A percentile compares a stretch with the other conserved stretches of the same genome.
These are phyloP conservation scores for Clarireedia hainanense DNA, from an alignment of 2,329 filamentous ascomycete species.

Conservation along the genomic window DNA sequence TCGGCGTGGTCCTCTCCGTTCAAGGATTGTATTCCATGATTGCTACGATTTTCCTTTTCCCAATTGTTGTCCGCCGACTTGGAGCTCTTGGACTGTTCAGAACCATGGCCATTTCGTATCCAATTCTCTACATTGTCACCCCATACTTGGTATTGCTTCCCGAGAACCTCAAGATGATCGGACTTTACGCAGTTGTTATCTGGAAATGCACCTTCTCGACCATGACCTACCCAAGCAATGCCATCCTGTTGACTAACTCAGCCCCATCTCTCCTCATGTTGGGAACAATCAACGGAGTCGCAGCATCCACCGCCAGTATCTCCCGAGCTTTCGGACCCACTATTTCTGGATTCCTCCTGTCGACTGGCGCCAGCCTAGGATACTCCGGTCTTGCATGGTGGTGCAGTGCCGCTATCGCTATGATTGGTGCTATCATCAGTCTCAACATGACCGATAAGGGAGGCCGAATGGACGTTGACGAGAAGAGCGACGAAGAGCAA, in stretches of 20 bases:
- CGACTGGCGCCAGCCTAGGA: conserved; percentile 68
- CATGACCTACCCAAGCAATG: conserved; percentile 83
- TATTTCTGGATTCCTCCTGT: conserved; percentile 77
- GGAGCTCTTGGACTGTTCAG: conserved; percentile 78
- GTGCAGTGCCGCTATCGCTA: conserved; percentile 71
- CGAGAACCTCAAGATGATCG: conserved; percentile 58
- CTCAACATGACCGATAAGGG: conserved; percentile 61
- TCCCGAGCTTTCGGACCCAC: conserved; percentile 85
- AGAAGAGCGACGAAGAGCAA: conserved; percentile 24
- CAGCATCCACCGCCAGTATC: conserved; percentile 83
- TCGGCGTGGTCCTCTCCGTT: conserved; percentile 79
- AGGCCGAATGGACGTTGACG: conserved; percentile 25
- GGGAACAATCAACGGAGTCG: conserved; percentile 87
- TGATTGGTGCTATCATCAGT: conserved; percentile 67
- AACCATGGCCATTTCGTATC: conserved; percentile 74
- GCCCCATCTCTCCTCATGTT: conserved; percentile 77
- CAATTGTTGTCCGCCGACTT: conserved; percentile 64
- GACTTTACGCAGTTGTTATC: conserved; percentile 69
- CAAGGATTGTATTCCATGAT: conserved; percentile 88
- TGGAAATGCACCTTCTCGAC: conserved; percentile 93
- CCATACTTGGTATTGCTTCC: conserved; percentile 87
- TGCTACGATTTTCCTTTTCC: conserved; percentile 69
- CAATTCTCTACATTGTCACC: conserved; percentile 76
- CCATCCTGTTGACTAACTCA: conserved; percentile 82
- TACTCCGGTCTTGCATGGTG: conserved; percentile 92